A percentile compares a stretch with the other conserved stretches of the same genome.
phyloP scores from a whole-genome alignment of 768 basidiomycete species.

The Auriscalpium orientale region DNA sequence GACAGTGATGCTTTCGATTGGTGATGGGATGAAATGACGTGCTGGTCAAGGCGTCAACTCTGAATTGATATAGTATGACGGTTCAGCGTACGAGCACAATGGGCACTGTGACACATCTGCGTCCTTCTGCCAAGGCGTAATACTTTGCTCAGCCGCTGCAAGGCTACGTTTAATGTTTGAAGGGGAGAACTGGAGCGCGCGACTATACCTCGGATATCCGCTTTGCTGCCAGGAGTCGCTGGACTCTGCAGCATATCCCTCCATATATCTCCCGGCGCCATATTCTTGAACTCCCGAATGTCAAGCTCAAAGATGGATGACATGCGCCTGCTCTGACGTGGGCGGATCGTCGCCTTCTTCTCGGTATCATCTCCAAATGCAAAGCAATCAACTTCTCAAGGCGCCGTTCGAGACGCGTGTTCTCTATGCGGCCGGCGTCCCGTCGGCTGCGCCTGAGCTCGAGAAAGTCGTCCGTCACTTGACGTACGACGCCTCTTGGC shows the following conservation, averaged over 20 bases:
- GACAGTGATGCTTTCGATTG: slow-evolving; percentile 94
- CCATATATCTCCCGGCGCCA: slow-evolving; percentile 67
- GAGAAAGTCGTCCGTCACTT: slow-evolving; percentile 77
- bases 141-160: slow-evolving; percentile 76
- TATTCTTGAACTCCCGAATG: slow-evolving; percentile 42
- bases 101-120: slow-evolving; percentile 70
- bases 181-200: too few relatives aligned
- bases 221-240: slow-evolving; percentile 39
- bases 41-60: slow-evolving; percentile 21
- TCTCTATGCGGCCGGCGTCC: slow-evolving; percentile 59
- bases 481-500: slow-evolving; percentile 76
- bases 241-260: slow-evolving; percentile 47
- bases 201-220: slow-evolving; percentile 58
- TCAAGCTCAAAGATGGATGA: slow-evolving; percentile 75
- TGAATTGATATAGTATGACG: neutral
- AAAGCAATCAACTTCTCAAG: slow-evolving; percentile 80
- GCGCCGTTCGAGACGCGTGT: slow-evolving; percentile 76
- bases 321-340: slow-evolving; percentile 31
- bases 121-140: slow-evolving; percentile 95
- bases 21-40: slow-evolving; percentile 82
- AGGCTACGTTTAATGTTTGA: neutral
- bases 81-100: slow-evolving; percentile 63
- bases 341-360: slow-evolving; percentile 9
- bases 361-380: slow-evolving; percentile 44
- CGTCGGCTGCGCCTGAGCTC: slow-evolving; percentile 32